Percentiles rank a stretch among this genome's conserved stretches.
Evolutionary conservation across 805 yeast species (phyloP).

Genomic region (Komagataella pseudopastoris): DNA sequence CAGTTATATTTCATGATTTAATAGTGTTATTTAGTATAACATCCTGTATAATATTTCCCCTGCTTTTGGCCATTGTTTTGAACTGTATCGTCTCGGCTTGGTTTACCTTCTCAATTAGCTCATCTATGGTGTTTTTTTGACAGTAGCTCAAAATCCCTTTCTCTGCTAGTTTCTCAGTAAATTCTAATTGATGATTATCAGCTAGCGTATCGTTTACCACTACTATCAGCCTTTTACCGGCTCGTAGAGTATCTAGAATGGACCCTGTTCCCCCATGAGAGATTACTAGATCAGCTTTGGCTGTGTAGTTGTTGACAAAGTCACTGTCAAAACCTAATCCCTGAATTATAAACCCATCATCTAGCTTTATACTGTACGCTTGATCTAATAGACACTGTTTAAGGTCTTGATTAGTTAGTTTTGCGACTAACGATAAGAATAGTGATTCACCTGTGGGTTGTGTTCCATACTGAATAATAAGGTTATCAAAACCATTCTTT

Average conservation of each 20-base stretch:
- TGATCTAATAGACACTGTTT: background rate
- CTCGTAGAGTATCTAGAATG: slow-evolving; percentile 61
- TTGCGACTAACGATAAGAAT: background rate
- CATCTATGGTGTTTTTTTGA: slow-evolving; percentile 5
- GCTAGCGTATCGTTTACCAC: slow-evolving; percentile 61
- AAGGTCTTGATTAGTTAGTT: background rate
- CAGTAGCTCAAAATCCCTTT: slow-evolving; percentile 15
- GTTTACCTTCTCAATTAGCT: slow-evolving; percentile 7
- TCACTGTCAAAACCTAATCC: slow-evolving; percentile 35
- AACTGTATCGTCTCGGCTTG: slow-evolving; percentile 5
- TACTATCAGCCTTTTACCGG: slow-evolving; percentile 44
- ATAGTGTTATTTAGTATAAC: slow-evolving; percentile 4
- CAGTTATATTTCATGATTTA: background rate
- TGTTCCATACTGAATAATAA: slow-evolving; percentile 51
- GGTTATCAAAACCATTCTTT: slow-evolving; percentile 19
- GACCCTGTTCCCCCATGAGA: slow-evolving; percentile 94
- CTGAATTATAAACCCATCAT: slow-evolving; percentile 14
- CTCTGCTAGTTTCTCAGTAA: slow-evolving; percentile 41
- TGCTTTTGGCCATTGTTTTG: slow-evolving; percentile 11
- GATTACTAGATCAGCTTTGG: slow-evolving; percentile 43
- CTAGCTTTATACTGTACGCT: background rate
- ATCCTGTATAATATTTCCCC: slow-evolving; percentile 8
- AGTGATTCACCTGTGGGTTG: slow-evolving; percentile 3
- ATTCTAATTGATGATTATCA: slow-evolving; percentile 79
- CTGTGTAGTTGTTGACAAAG: slow-evolving; percentile 25